phyloP scores from a whole-genome alignment of 2,329 filamentous ascomycete species.

The Fusarium sp. region DNA sequence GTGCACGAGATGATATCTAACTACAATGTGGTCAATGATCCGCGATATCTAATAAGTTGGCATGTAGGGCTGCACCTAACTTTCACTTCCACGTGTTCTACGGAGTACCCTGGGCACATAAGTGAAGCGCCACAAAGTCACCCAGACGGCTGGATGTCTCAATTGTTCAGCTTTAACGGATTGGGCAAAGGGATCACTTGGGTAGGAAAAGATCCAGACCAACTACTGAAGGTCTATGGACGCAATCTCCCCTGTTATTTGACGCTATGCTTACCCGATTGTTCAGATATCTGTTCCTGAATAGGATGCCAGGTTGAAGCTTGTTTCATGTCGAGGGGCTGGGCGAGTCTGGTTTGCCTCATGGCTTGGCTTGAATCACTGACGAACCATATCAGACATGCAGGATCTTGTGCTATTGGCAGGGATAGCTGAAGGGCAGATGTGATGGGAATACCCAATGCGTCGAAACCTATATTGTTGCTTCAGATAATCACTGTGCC shows the following conservation, averaged over 20 bases:
- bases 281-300: not conserved
- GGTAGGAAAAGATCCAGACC: not conserved
- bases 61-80: constrained; percentile 20
- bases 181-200: not conserved
- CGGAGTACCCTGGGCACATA: not conserved
- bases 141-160: not conserved
- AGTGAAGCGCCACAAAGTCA: not conserved
- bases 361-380: constrained; percentile 11
- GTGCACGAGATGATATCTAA: constrained; percentile 5
- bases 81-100: constrained; percentile 9
- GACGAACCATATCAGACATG: constrained; percentile 8
- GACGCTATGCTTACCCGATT: not conserved
- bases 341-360: not conserved
- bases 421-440: not conserved
- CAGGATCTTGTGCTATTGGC: not conserved
- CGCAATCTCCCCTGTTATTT: constrained; percentile 2
- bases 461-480: not conserved
- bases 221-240: not conserved
- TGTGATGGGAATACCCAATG: not conserved
- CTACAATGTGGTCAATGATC: constrained; percentile 19
- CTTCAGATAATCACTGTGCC: not conserved
- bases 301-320: not conserved
- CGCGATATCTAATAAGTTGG: constrained; percentile 1
- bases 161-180: not conserved
- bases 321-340: constrained; percentile 8